phyloP scores from a whole-genome alignment of 805 yeast species.

The Barnettozyma californica region DNA sequence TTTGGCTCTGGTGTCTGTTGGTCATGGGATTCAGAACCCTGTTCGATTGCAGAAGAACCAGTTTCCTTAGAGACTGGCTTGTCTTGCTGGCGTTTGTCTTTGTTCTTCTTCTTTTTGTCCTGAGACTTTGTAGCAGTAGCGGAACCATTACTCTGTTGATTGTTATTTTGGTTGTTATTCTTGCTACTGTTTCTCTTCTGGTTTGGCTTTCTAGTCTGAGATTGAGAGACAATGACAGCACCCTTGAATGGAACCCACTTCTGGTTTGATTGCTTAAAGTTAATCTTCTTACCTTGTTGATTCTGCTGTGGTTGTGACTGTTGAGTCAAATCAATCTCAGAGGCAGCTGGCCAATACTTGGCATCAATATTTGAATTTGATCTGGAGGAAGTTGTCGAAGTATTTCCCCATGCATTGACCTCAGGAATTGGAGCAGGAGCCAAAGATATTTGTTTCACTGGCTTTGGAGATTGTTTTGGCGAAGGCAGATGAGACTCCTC shows the following conservation, averaged over 20 bases:
- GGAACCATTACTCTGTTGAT: conserved; percentile 3
- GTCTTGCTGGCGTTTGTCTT: conserved; percentile 9
- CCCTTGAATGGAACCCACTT: conserved; percentile 74
- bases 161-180: conserved; percentile 7
- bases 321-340: conserved; percentile 21
- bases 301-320: not conserved
- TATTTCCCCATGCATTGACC: conserved; percentile 55
- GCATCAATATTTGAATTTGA: conserved; percentile 23
- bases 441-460: conserved; percentile 26
- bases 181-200: conserved; percentile 20
- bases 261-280: conserved; percentile 36
- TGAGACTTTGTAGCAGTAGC: conserved; percentile 9
- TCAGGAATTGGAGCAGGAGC: conserved; percentile 67
- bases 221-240: conserved; percentile 40
- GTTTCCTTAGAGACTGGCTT: conserved; percentile 5
- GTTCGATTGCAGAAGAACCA: conserved; percentile 7
- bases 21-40: not conserved
- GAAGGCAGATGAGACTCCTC: conserved; percentile 22
- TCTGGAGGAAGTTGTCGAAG: conserved; percentile 24
- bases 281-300: conserved; percentile 11
- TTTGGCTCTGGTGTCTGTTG: conserved; percentile 8
- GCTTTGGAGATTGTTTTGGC: conserved; percentile 24
- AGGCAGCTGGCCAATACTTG: conserved; percentile 34
- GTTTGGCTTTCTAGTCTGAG: conserved; percentile 20
- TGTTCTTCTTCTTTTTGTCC: conserved; percentile 24